phyloP scores from a whole-genome alignment of 495 filamentous ascomycete species.

The Penicillium chermesinum region DNA sequence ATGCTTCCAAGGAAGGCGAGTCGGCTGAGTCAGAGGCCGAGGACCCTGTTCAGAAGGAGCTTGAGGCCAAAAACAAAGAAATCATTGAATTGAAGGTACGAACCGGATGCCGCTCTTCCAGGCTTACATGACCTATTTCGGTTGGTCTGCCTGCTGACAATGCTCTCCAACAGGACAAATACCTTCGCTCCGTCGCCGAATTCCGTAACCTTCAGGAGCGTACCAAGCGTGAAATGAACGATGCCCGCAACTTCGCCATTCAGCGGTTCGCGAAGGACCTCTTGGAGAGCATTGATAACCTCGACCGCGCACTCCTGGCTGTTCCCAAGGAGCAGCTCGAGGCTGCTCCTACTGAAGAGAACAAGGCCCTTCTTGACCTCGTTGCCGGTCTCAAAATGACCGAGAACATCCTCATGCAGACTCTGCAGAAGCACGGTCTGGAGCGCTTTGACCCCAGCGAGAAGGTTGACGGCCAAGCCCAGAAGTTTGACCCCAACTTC shows the following conservation, averaged over 20 bases:
- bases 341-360: constrained; percentile 33
- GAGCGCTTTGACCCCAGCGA: constrained; percentile 75
- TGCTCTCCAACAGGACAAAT: constrained; percentile 65
- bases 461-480: constrained; percentile 49
- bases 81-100: constrained; percentile 79
- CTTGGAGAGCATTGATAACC: constrained; percentile 90
- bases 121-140: too few relatives aligned
- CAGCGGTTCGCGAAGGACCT: constrained; percentile 92
- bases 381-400: constrained; percentile 93
- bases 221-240: constrained; percentile 82
- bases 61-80: constrained; percentile 82
- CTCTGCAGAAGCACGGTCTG: constrained; percentile 88
- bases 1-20: constrained; percentile 25
- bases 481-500: constrained; percentile 87
- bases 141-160: background rate
- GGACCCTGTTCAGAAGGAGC: constrained; percentile 53
- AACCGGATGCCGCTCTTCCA: background rate
- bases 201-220: constrained; percentile 97
- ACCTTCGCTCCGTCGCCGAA: constrained; percentile 86
- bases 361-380: constrained; percentile 70
- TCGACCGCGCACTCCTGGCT: constrained; percentile 80
- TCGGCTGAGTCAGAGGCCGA: constrained; percentile 38
- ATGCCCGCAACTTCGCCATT: constrained; percentile 86
- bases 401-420: constrained; percentile 78
- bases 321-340: constrained; percentile 70